Evolutionary conservation across 495 filamentous ascomycete species (phyloP).

Genomic region (Aspergillus indologenus): DNA sequence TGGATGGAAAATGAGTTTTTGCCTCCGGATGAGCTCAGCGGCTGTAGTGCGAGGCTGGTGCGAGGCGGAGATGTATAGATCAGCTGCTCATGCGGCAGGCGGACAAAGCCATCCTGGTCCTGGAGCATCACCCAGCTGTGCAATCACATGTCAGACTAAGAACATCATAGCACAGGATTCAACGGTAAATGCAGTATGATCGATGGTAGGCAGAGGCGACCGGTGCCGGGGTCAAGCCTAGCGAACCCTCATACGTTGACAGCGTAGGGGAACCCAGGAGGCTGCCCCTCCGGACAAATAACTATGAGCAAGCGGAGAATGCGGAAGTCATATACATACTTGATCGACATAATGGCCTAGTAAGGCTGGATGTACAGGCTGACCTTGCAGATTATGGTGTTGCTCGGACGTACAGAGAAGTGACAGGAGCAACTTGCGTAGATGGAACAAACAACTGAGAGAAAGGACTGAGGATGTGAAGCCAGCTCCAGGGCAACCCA

Average conservation of each 20-base stretch:
- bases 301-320: slow-evolving; percentile 14
- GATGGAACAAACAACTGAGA: background rate
- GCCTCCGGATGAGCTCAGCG: slow-evolving; percentile 56
- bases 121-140: slow-evolving; percentile 78
- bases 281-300: slow-evolving; percentile 7
- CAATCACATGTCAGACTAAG: background rate
- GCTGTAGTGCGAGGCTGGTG: slow-evolving; percentile 60
- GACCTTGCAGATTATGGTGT: background rate
- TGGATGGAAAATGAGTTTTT: slow-evolving; percentile 54
- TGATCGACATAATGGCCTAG: slow-evolving; percentile 59
- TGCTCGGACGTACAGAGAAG: background rate
- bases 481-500: background rate
- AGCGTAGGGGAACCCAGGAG: background rate
- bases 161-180: background rate
- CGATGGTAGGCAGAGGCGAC: too few relatives aligned
- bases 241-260: too few relatives aligned
- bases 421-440: background rate
- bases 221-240: too few relatives aligned
- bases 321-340: slow-evolving; percentile 50
- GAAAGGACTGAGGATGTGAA: background rate
- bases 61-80: slow-evolving; percentile 72
- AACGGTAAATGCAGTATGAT: too few relatives aligned
- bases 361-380: background rate
- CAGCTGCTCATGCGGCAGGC: slow-evolving; percentile 64
- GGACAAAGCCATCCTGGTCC: slow-evolving; percentile 60